Evolutionary conservation across 2,329 filamentous ascomycete genomes (phyloP), one percentile per base, ranked within the genome.

Genomic region (Bipolaris sorokiniana): DNA sequence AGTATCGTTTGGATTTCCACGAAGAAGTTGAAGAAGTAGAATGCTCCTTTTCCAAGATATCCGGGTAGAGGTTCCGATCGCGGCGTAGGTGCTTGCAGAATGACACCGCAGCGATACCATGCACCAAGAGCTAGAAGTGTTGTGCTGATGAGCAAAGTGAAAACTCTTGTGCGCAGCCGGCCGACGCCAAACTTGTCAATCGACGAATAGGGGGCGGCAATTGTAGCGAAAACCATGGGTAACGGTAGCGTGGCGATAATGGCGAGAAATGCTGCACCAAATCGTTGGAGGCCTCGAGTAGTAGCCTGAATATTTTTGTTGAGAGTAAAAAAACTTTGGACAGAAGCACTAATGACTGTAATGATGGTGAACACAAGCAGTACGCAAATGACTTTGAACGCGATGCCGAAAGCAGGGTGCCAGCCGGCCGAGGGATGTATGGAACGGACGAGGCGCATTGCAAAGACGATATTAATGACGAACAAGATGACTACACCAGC

Each of bases 1-100:
- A 82, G 83, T 4, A 94, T 82, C 36, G 92, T 86, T 22, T 89
- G 70, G 38, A 93, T 78, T 76, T 96, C 92, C 36, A 93, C 81
- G 15, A 79, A 80, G 70, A 90, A 96, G 77, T 91, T 90, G 79
- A 95, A 90, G 70, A 87, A 78, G 78, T 95, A 96, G 79, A 92
- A 96, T 67, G 84, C 86, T 1, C 87, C 84, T 72, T 88, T 90
- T 68, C 80, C 80, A 67, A 91, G 84, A 72, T 88, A 94, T 83
- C 88, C 90, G 5, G 87, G 88, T 1, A 90, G 86, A 42, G 78
- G 54, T 69, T 66, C 3, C 81, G 85, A 26, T 82, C 83, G 22
- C 5, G 76, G 70, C 0, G 77, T 69, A 1, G 78, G 77, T 0
- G 80, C 70, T 53, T 80, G 79, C 75, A 83, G 91, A 26, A 71